These are phyloP conservation scores for Coemansia sp. DNA, from an alignment of 192 early-diverging fungal genomes.

Conservation along the genomic window DNA sequence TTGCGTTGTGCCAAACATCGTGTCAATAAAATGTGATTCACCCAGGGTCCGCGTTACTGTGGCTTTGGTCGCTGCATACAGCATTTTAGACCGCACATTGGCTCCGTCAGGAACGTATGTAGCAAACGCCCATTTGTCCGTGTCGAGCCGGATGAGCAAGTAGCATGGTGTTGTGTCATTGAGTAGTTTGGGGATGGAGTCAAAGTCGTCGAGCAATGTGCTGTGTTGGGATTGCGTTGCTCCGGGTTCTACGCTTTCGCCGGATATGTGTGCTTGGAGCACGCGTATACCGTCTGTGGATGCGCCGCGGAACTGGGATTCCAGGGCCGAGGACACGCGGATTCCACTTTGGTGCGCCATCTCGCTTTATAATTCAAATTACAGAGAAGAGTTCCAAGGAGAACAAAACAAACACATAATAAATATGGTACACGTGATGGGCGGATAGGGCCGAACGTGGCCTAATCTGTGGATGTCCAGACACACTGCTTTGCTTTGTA, in stretches of 20 bases:
- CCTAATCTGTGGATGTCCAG: too few relatives aligned
- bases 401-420: too few relatives aligned
- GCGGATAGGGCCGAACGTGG: too few relatives aligned
- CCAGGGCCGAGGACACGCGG: slow-evolving; percentile 28
- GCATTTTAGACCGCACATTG: slow-evolving; percentile 88
- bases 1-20: slow-evolving; percentile 71
- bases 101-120: slow-evolving; percentile 81
- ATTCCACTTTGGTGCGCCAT: slow-evolving; percentile 55
- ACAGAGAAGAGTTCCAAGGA: neutral
- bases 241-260: slow-evolving; percentile 51
- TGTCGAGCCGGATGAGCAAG: slow-evolving; percentile 65
- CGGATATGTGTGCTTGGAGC: slow-evolving; percentile 53
- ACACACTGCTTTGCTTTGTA: too few relatives aligned
- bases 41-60: slow-evolving; percentile 79
- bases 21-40: slow-evolving; percentile 77
- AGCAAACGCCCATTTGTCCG: slow-evolving; percentile 69
- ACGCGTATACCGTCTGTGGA: slow-evolving; percentile 33
- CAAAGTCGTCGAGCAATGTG: slow-evolving; percentile 59
- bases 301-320: slow-evolving; percentile 20
- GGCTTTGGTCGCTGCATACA: slow-evolving; percentile 86
- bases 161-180: slow-evolving; percentile 61
- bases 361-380: neutral
- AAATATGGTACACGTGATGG: neutral
- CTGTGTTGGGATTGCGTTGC: slow-evolving; percentile 37
- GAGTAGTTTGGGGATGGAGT: slow-evolving; percentile 52